These are phyloP conservation scores for Globisporangium polare DNA, from an alignment of 352 stramenopile genomes.

Conservation along the genomic window DNA sequence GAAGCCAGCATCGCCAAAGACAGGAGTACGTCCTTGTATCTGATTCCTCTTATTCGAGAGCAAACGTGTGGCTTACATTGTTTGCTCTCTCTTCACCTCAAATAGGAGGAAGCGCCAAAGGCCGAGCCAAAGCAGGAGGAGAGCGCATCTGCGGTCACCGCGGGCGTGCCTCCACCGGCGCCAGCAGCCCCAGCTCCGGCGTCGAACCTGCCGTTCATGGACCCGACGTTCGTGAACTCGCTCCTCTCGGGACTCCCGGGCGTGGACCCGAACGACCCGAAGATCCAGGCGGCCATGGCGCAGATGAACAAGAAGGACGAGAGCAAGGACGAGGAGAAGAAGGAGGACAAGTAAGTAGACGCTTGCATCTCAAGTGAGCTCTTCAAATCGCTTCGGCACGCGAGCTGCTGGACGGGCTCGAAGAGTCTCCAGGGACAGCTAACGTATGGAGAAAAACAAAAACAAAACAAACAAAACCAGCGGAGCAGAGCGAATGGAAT, in stretches of 20 bases:
- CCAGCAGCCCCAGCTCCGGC: conserved; percentile 36
- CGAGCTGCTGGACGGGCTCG: not conserved
- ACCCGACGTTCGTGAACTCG: conserved; percentile 88
- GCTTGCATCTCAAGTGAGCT: not conserved
- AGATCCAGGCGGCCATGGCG: conserved; percentile 89
- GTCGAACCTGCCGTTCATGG: conserved; percentile 86
- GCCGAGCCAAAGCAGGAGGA: conserved; percentile 21
- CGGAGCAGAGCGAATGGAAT: too few relatives aligned
- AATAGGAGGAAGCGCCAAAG: conserved; percentile 18
- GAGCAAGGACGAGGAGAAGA: conserved; percentile 81
- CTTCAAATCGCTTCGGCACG: not conserved
- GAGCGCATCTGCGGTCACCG: conserved; percentile 12
- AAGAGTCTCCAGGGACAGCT: too few relatives aligned
- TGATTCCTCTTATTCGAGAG: not conserved
- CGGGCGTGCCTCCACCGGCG: conserved; percentile 45
- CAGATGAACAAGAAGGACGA: conserved; percentile 82
- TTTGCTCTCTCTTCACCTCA: not conserved
- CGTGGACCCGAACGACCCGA: conserved; percentile 91
- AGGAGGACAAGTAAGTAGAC: conserved; percentile 64
- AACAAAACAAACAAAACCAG: too few relatives aligned
- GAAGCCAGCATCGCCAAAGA: conserved; percentile 17
- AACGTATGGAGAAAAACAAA: too few relatives aligned
- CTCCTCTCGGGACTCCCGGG: conserved; percentile 85
- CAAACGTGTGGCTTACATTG: not conserved
- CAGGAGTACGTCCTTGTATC: not conserved